Percentiles rank a stretch among this genome's conserved stretches.
phyloP scores from a whole-genome alignment of 257 asterid genomes.

The Mitragyna speciosa region DNA sequence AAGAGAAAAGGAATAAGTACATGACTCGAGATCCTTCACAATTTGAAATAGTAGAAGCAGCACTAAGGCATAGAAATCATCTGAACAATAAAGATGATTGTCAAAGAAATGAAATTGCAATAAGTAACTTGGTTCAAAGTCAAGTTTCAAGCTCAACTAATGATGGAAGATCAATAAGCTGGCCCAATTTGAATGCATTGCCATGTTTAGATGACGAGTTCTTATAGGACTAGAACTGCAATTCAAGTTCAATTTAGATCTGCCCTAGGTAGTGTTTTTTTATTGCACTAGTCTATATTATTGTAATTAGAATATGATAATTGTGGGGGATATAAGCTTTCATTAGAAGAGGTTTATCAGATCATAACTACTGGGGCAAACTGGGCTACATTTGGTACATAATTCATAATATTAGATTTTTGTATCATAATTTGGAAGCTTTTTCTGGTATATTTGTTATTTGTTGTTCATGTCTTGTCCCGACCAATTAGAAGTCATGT shows the following conservation, averaged over 20 bases:
- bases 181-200: not conserved
- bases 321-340: no score
- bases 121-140: not conserved
- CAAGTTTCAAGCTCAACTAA: not conserved
- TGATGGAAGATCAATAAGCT: not conserved
- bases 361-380: no score
- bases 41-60: not conserved
- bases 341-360: no score
- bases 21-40: not conserved
- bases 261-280: no score
- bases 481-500: no score
- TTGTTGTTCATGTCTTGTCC: no score
- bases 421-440: no score
- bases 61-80: not conserved
- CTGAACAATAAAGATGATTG: not conserved
- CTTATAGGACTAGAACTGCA: not conserved
- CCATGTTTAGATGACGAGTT: not conserved
- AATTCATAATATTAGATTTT: no score
- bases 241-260: not conserved
- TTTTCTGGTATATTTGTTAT: no score
- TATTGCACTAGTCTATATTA: no score
- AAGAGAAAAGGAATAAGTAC: constrained; percentile 1
- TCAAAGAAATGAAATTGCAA: not conserved
- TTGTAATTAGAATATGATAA: no score
- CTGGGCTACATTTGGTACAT: no score